phyloP scores from a whole-genome alignment of 139 green algal genomes.

The Spirogloea muscicola region DNA sequence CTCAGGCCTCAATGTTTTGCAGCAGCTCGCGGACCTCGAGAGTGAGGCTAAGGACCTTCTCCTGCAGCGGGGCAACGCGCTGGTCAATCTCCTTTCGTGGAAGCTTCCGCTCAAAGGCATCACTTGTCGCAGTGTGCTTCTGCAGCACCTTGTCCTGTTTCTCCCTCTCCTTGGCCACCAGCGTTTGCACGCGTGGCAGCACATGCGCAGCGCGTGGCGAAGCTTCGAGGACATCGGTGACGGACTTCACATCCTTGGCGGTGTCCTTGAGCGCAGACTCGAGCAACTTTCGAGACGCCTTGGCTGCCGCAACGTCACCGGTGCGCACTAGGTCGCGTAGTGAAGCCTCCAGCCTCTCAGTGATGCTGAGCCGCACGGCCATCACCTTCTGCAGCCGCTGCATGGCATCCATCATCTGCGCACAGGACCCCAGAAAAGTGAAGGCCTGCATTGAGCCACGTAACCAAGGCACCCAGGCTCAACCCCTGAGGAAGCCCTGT shows the following conservation, averaged over 20 bases:
- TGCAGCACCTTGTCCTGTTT: constrained; percentile 1
- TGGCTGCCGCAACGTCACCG: constrained; percentile 19
- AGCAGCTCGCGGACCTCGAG: constrained; percentile 31
- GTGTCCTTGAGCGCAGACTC: constrained; percentile 34
- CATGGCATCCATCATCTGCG: constrained; percentile 34
- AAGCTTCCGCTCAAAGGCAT: constrained; percentile 30
- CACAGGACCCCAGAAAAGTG: no score
- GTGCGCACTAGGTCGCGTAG: constrained; percentile 16
- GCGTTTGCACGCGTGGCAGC: constrained; percentile 11
- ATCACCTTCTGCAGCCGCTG: constrained; percentile 16
- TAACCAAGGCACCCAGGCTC: no score
- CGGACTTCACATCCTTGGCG: constrained; percentile 13
- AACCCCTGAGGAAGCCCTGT: no score
- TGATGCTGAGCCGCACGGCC: neutral
- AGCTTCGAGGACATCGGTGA: constrained; percentile 20
- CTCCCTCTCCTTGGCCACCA: constrained; percentile 47
- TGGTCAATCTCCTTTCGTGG: constrained; percentile 41
- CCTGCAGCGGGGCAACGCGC: constrained; percentile 9
- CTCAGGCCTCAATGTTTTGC: constrained; percentile 28
- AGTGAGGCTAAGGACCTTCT: constrained; percentile 10
- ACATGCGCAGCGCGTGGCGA: neutral
- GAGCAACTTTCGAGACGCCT: constrained; percentile 1
- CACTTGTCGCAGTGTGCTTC: constrained; percentile 15
- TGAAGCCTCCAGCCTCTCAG: constrained; percentile 12
- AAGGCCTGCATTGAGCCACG: no score